Evolutionary conservation across 1,139 yeast species (phyloP).

Genomic region (Groenewaldozyma auringiensis): DNA sequence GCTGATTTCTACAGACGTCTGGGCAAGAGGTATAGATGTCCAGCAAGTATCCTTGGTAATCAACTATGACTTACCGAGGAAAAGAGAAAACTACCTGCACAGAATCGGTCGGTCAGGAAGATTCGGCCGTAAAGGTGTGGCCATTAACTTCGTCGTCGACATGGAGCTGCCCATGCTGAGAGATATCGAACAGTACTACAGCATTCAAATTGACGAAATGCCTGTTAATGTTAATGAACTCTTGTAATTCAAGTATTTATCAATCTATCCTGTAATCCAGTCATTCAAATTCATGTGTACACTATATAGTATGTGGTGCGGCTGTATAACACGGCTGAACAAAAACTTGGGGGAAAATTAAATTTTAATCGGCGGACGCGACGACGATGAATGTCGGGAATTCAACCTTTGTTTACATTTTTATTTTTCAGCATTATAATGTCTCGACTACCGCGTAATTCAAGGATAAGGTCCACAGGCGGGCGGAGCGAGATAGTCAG

Average conservation of each 20-base stretch:
- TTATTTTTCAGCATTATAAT: too few relatives aligned
- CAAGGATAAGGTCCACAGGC: too few relatives aligned
- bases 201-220: conserved; percentile 76
- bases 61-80: conserved; percentile 82
- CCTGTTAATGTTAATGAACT: conserved; percentile 63
- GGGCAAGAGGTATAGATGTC: conserved; percentile 98
- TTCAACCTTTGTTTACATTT: too few relatives aligned
- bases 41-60: conserved; percentile 95
- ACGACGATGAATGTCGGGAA: background rate
- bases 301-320: background rate
- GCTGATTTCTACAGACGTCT: conserved; percentile 87
- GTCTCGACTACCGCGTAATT: too few relatives aligned
- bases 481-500: too few relatives aligned
- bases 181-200: conserved; percentile 71
- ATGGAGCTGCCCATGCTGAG: conserved; percentile 54
- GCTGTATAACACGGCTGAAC: background rate
- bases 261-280: background rate
- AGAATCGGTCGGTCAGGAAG: conserved; percentile 94
- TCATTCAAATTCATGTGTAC: background rate
- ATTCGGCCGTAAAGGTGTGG: conserved; percentile 93
- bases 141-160: conserved; percentile 75
- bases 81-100: conserved; percentile 84
- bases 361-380: background rate
- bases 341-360: background rate
- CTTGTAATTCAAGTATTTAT: conserved; percentile 20